Evolutionary conservation across 192 early-diverging fungal genomes (phyloP).

Genomic region (Backusella liffmaniae): DNA sequence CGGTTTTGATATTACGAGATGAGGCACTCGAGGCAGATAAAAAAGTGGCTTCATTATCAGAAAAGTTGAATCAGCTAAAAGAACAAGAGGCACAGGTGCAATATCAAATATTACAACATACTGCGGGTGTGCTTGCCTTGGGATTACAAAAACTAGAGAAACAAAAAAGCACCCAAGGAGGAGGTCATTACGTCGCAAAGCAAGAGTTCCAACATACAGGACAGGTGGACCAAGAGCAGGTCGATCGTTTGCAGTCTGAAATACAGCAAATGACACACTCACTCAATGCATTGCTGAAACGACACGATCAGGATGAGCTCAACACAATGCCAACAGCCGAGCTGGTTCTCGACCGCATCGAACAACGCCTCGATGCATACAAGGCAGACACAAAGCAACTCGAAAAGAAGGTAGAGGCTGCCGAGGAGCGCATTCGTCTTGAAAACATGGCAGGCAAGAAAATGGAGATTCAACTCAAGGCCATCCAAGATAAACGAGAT

Average conservation of each 20-base stretch:
- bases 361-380: conserved; percentile 33
- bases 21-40: conserved; percentile 50
- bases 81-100: conserved; percentile 46
- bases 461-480: conserved; percentile 28
- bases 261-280: conserved; percentile 36
- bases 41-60: conserved; percentile 51
- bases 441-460: conserved; percentile 23
- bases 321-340: neutral
- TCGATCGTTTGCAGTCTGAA: conserved; percentile 29
- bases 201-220: neutral
- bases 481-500: conserved; percentile 12
- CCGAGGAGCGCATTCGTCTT: conserved; percentile 30
- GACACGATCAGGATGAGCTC: neutral
- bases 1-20: conserved; percentile 49
- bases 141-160: conserved; percentile 46
- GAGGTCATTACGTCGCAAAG: neutral
- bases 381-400: conserved; percentile 30
- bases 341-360: conserved; percentile 21
- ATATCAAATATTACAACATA: conserved; percentile 50
- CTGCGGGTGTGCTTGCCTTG: conserved; percentile 47
- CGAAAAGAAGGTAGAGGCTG: conserved; percentile 37
- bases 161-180: neutral
- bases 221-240: conserved; percentile 11
- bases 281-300: conserved; percentile 28
- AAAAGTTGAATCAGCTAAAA: conserved; percentile 48